Evolutionary conservation across 2,329 filamentous ascomycete species (phyloP), one percentile per base, ranked within the genome.

Genomic region (Davidsoniella eucalypti): DNA sequence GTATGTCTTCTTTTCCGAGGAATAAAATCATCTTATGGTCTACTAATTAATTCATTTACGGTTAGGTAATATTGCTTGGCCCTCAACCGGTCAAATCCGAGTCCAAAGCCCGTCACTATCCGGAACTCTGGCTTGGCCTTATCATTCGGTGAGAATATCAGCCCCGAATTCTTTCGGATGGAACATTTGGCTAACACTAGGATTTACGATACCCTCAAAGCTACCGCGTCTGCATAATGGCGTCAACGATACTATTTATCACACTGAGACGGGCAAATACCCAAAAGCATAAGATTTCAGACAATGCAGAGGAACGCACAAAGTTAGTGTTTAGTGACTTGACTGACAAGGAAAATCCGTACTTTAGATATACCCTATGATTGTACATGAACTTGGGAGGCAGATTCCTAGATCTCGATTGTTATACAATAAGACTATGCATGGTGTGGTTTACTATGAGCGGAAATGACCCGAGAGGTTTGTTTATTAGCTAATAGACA

Each of bases 1-100:
- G 21, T 23, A 23, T 23, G 82, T 1, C 2, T 18, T 18, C 18
- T 18, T 18, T 18, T 18, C 18, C 18, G 18, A 3, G 21, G 21
- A 5, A 23, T 23, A 23, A 44, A 39, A 48, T 53, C 18, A 26
- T 4, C 16, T 4, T 21, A 47, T 23, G 21, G 21, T 23, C 21
- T 23, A 23, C 21, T 23, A 23, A 23, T 5, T 23, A 5, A 5
- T 23, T 47, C 21, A 23, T 23, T 23, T 23, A 23, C 5, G 21
- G 5, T 23, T 5, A 23, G 21, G 54, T 29, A 87, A 87, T 57
- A 87, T 87, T 47, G 76, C n/a, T 87, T 21, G 82, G 82, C 0
- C 83, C 83, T 3, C 80, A 84, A 63, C 67, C 87, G 38, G 73
- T 87, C 39, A 75, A 75, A 57, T 78, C 72, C n/a, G 67, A 82